Base-by-base conservation (phyloP, 139 green algal genomes). In the Chara braunii region DNA sequence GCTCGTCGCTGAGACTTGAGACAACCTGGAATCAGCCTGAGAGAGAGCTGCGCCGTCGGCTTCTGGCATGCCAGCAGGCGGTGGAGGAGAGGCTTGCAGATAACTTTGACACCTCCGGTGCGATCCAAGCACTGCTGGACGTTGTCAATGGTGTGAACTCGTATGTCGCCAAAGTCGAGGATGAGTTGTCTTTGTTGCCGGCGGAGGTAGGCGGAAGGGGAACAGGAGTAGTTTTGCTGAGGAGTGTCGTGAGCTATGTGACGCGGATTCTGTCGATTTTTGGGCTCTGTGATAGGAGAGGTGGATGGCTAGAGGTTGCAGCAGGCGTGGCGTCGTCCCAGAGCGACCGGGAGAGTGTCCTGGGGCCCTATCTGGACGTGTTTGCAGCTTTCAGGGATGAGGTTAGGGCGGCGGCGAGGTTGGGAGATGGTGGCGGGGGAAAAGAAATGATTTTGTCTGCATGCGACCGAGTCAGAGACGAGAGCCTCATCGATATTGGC, bases 71-170 rank as follows among this genome's bases (percentile, higher is more conserved):
- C n/a, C n/a, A n/a, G n/a, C n/a, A n/a, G n/a, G n/a, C n/a, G 64
- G 64, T 96, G 60, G 81, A 95, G 61, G 74, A 65, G 26, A 54
- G 69, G 0, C 65, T 99, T 57, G 81, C 78, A 3, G 92, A 99
- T 83, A 95, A 92, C 80, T 81, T 99, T 50, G 85, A 99, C 84
- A 97, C 91, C 1, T 51, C 78, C 7, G 80, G 32, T 0, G 91
- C 85, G 2, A 86, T 99, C 72, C 73, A 86, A 5, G 61, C 82
- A 2, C 51, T 97, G 3, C 51, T 59, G 3, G 83, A 87, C 11
- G 78, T 98, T 6, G 81, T 96, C 53, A 88, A 84, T 44, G 78
- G 64, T 0, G 75, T 70, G 22, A 96, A 97, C 77, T 70, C 83
- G 14, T 98, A 97, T 80, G 59, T 96, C 22, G 57, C 78, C 18